Base-by-base conservation (phyloP, 495 filamentous ascomycete genomes). In the Aspergillus sclerotioniger region DNA sequence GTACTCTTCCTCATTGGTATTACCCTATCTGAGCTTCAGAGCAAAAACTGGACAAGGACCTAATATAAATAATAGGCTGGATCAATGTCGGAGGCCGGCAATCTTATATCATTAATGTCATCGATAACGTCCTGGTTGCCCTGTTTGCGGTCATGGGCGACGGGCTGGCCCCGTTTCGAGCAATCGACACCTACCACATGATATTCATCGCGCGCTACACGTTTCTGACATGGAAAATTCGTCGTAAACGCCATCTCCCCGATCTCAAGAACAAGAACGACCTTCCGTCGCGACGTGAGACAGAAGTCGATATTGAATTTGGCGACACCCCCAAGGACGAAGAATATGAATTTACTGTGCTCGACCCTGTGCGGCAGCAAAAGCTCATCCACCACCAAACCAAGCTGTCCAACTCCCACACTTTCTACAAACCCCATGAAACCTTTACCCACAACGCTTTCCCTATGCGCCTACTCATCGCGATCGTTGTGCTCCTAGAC, bases 351-450 rank as follows among this genome's bases (percentile, higher is more conserved):
- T 83, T 76, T 54, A 80, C 79, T 0, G 87, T 92, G 0, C 76
- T 93, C 4, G 79, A 75, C 16, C 80, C 79, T 12, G 70, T 76
- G 35, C 84, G 91, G 64, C 85, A 91, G 63, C 71, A 71, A 29
- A 78, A 76, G 33, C 76, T 93, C 12, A 76, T 82, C 35, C 83
- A 91, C 60, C 89, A 93, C 64, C 87, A 91, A 62, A 78, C 73
- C 32, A 91, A 90, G 62, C 87, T 91, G 59, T 76, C 85, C 61
- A 88, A 84, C 51, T 87, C 85, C 0, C 90, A 93, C 64, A 89
- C 87, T 2, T 93, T 91, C 71, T 93, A 91, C 76, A 90, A 90
- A 66, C 90, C 90, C 0, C 88, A 93, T 71, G 90, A 91, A 72
- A 92, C 89, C 0, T 71, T 81, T 39, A 92, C 89, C 2, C 90